Base-by-base conservation (phyloP, 2,329 filamentous ascomycete genomes). In the Mycosphaerella sp. region DNA sequence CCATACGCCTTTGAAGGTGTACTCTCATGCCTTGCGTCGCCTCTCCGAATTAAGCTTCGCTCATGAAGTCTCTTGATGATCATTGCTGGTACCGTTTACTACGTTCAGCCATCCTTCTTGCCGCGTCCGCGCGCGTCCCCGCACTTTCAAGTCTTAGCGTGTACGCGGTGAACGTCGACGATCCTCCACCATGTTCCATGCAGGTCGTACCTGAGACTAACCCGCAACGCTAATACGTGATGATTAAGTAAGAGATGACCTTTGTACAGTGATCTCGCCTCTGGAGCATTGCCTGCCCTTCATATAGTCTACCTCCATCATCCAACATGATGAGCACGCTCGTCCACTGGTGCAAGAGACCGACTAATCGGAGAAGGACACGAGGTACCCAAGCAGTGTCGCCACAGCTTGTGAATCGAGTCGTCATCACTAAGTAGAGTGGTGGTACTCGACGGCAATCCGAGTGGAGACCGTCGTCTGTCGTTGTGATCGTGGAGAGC, bases 201-300 rank as follows among this genome's bases (percentile, higher is more conserved):
- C 45, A 39, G 47, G 44, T 41, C 16, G 50, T 54, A 44, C 52
- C 52, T 54, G 52, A 49, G 37, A 44, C 52, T 50, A 50, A 34
- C 18, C 37, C 30, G 34, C 18, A 14, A 39, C 47, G 43, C 47
- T 50, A 49, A 37, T 54, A 54, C 52, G 52, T 50, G 52, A 54
- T 50, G 52, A 43, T 50, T 48, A 54, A 47, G 52, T 54, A 54
- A 54, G 43, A 47, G 27, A 41, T 50, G 46, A 44, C 36, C 39
- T 41, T 40, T 36, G 30, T 27, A 42, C 47, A 42, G 34, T 43
- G 30, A 39, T 35, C 41, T 37, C 28, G 41, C 44, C 32, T 35
- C 35, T 27, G 37, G 28, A 54, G 47, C 27, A 46, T 47, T 30
- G 43, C 43, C 39, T 45, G 37, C 43, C 37, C 47, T 44, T 37